Conservation (phyloP, 2,329 filamentous ascomycete genomes). For the Sclerotinia spermophila region DNA sequence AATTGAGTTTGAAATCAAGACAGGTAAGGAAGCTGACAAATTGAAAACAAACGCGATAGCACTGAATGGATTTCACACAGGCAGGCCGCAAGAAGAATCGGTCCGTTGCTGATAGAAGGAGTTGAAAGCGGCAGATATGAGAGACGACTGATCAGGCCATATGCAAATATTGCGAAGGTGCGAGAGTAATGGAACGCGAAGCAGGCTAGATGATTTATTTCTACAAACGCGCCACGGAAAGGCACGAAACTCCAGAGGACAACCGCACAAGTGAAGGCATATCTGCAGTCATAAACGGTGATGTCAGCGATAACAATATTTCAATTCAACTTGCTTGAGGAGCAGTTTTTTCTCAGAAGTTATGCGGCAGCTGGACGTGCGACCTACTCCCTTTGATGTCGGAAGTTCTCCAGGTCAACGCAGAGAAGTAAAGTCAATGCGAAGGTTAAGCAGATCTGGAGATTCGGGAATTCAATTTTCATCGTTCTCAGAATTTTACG, state of each 20-base stretch:
- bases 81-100: neutral
- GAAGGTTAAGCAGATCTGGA: neutral
- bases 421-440: neutral
- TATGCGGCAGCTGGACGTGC: neutral
- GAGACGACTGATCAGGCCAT: neutral
- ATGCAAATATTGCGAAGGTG: neutral
- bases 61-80: neutral
- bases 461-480: neutral
- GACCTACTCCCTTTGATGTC: neutral
- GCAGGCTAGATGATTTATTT: neutral
- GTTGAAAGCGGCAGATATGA: neutral
- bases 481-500: neutral
- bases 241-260: neutral
- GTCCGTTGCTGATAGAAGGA: neutral
- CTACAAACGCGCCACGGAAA: neutral
- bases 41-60: neutral
- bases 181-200: neutral
- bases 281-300: neutral
- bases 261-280: neutral
- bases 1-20: neutral
- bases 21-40: neutral
- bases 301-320: neutral
- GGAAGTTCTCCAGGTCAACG: neutral
- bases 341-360: neutral
- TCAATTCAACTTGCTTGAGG: too few species aligned